Conservation (phyloP, 306 rosid species). For the Chamaecrista fasciculata region DNA sequence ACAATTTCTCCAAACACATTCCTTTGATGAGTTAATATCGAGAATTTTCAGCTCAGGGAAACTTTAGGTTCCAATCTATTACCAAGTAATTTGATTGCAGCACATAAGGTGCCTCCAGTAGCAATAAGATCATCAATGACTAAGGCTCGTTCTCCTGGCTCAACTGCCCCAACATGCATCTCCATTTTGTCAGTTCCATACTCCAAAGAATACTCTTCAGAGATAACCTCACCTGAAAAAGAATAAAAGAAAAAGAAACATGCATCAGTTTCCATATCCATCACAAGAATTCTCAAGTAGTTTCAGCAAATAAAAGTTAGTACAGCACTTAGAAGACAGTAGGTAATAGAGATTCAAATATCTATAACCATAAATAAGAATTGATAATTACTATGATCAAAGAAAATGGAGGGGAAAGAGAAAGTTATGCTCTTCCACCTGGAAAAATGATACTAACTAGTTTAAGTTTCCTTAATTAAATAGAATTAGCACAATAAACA, state of each 20-base stretch:
- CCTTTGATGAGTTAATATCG: neutral
- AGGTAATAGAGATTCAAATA: conserved; percentile 9
- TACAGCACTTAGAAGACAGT: conserved; percentile 3
- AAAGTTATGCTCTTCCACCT: neutral
- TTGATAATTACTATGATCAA: neutral
- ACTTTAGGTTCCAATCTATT: neutral
- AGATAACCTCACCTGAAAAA: conserved; percentile 81
- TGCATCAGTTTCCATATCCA: conserved; percentile 19
- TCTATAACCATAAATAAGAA: neutral
- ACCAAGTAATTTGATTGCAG: conserved; percentile 94
- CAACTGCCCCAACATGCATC: conserved; percentile 97
- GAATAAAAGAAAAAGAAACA: conserved; percentile 18
- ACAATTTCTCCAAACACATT: neutral
- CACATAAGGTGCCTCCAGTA: conserved; percentile 91
- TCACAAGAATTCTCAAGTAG: neutral
- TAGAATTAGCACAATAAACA: neutral
- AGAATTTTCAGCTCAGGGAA: neutral
- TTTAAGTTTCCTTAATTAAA: neutral
- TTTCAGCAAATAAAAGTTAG: conserved; percentile 10
- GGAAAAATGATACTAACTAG: neutral
- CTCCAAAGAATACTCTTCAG: conserved; percentile 95
- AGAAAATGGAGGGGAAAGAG: neutral
- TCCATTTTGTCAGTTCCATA: conserved; percentile 94
- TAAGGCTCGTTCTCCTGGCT: conserved; percentile 86
- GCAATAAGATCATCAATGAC: conserved; percentile 97